A percentile compares a stretch with the other conserved stretches of the same genome.
phyloP scores from a whole-genome alignment of 208 protist genomes.

The Leishmania martiniquensis region DNA sequence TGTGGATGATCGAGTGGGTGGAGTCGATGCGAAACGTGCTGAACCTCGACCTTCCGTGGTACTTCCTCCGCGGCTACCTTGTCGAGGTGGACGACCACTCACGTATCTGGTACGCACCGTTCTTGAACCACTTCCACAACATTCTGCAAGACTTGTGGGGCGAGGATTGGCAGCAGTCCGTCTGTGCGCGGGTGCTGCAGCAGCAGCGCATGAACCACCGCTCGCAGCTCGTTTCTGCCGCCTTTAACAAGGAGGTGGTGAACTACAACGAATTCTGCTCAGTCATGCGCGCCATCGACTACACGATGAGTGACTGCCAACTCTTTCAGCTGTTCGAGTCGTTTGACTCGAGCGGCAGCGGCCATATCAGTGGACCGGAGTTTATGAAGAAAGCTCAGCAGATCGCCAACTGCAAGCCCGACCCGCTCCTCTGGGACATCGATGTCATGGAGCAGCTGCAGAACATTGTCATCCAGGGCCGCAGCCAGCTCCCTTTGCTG shows the following conservation, averaged over 20 bases:
- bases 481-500: constrained; percentile 65
- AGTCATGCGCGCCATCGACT: constrained; percentile 84
- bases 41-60: constrained; percentile 88
- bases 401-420: constrained; percentile 45
- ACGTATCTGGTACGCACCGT: constrained; percentile 79
- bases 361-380: constrained; percentile 71
- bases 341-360: constrained; percentile 63
- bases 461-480: constrained; percentile 86
- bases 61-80: constrained; percentile 85
- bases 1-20: constrained; percentile 93
- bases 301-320: constrained; percentile 78
- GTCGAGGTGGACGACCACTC: constrained; percentile 69
- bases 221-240: constrained; percentile 71
- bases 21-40: constrained; percentile 88
- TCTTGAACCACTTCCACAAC: constrained; percentile 80
- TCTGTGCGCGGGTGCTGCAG: constrained; percentile 63
- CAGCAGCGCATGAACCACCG: constrained; percentile 83
- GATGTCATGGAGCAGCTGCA: constrained; percentile 89
- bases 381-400: constrained; percentile 69
- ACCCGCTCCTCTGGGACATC: constrained; percentile 80
- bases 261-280: constrained; percentile 90
- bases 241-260: constrained; percentile 78
- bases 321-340: constrained; percentile 87
- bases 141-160: constrained; percentile 70
- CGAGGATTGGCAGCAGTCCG: constrained; percentile 69